Percentiles rank a stretch among this genome's conserved stretches.
Conservation (phyloP, 1,284 basidiomycete species). For the Marasmius oreades region DNA sequence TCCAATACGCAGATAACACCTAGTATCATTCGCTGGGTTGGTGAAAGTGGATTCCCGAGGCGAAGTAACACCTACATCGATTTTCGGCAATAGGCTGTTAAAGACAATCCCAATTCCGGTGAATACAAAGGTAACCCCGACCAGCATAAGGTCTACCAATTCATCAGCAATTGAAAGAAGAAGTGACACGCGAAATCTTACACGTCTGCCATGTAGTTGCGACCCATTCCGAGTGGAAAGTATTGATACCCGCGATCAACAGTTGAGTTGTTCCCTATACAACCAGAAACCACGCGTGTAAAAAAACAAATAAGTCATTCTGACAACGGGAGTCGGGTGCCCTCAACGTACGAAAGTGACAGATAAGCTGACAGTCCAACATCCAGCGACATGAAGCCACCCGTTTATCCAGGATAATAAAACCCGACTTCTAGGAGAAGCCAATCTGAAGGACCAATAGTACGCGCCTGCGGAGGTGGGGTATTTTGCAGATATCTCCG, state of each 20-base stretch:
- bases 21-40: slow-evolving; percentile 20
- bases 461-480: slow-evolving; percentile 57
- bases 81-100: slow-evolving; percentile 40
- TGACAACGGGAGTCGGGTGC: no score
- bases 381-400: slow-evolving; percentile 53
- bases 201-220: slow-evolving; percentile 35
- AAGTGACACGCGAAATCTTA: background rate
- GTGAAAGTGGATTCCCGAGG: background rate
- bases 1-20: slow-evolving; percentile 52
- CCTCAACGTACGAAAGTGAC: slow-evolving; percentile 44
- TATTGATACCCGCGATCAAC: slow-evolving; percentile 44
- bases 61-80: slow-evolving; percentile 39
- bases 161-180: background rate
- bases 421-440: slow-evolving; percentile 38
- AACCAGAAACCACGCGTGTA: background rate
- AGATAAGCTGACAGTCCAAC: slow-evolving; percentile 51
- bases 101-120: slow-evolving; percentile 45
- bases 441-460: slow-evolving; percentile 53
- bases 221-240: slow-evolving; percentile 48
- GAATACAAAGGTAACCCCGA: slow-evolving; percentile 40
- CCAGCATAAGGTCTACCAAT: slow-evolving; percentile 44
- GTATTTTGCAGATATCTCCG: slow-evolving; percentile 53
- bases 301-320: no score
- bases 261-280: slow-evolving; percentile 49
- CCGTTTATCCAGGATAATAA: slow-evolving; percentile 54